A percentile compares a stretch with the other conserved stretches of the same genome.
These are phyloP conservation scores for Alnus glutinosa DNA, from an alignment of 306 rosid genomes.

Conservation along the genomic window DNA sequence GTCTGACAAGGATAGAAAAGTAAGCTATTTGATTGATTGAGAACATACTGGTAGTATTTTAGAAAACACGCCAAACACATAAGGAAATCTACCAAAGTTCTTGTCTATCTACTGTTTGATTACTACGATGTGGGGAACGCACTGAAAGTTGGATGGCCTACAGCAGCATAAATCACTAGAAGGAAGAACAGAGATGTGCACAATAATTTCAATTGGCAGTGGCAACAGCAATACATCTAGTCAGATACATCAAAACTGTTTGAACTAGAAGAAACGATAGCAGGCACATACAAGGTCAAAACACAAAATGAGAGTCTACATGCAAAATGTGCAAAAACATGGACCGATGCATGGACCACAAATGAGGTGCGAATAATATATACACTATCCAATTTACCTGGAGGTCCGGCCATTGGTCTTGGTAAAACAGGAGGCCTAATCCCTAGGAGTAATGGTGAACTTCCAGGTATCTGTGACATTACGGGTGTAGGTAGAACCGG, in stretches of 20 bases:
- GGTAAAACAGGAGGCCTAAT: slow-evolving; percentile 83
- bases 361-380: too few relatives aligned
- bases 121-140: too few relatives aligned
- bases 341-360: background rate
- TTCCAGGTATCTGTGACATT: slow-evolving; percentile 53
- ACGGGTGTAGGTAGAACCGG: slow-evolving; percentile 77
- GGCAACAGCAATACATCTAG: background rate
- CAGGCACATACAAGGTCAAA: slow-evolving; percentile 1
- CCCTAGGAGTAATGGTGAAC: slow-evolving; percentile 63
- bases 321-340: background rate
- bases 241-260: background rate
- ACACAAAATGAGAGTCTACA: background rate
- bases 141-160: background rate
- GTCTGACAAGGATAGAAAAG: background rate
- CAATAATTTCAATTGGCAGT: background rate
- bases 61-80: background rate
- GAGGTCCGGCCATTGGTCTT: slow-evolving; percentile 72
- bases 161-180: background rate
- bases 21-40: background rate
- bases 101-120: background rate
- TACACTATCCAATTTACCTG: slow-evolving; percentile 43
- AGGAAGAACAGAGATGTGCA: background rate
- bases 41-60: background rate
- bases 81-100: background rate
- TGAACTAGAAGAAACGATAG: background rate